Evolutionary conservation across 257 asterid genomes (phyloP), one percentile per base, ranked within the genome.

Genomic region (Salvia splendens): DNA sequence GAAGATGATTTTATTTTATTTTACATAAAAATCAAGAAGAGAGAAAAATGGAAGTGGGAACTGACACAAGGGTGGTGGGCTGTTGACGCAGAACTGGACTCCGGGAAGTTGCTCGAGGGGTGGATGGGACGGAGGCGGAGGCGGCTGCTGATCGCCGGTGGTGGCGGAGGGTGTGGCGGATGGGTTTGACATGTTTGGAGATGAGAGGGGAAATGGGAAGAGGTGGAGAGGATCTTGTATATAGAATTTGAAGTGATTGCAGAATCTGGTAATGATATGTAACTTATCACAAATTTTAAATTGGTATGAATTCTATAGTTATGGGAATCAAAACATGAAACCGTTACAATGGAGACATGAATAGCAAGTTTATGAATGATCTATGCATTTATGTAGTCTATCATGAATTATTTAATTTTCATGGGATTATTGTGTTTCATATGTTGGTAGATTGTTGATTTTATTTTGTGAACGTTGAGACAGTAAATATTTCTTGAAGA

Each of bases 41-140:
- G 8, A 9, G 6, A 65, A 65, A 71, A 5, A 41, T 10, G 53
- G 42, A 30, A 32, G 32, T 43, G 59, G 61, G 35, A 63, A 73
- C 78, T 45, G 8, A 87, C 96, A 8, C 84, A 75, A 66, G 40
- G 95, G 89, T 53, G 96, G 95, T 43, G 96, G 91, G 54, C 95
- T 89, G 72, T 83, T 89, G 72, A 89, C 70, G 77, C 96, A 89
- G 53, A 78, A 89, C 59, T 87, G 86, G 40, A 89, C 80, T 65
- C 82, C 87, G 3, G 89, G 84, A 3, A 89, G 81, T 72, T 87
- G 95, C 40, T 85, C 95, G 38, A 83, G 60, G 53, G 82, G 80
- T 0, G 91, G 85, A 71, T 84, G 95, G 10, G 91, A 77, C 50
- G 83, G 90, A 4, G 91, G 80, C 17, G 80, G 35, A 0, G 59